A percentile compares a stretch with the other conserved stretches of the same genome.
Evolutionary conservation across 768 basidiomycete genomes (phyloP).

Genomic region (Rubroboletus pulcherrimus): DNA sequence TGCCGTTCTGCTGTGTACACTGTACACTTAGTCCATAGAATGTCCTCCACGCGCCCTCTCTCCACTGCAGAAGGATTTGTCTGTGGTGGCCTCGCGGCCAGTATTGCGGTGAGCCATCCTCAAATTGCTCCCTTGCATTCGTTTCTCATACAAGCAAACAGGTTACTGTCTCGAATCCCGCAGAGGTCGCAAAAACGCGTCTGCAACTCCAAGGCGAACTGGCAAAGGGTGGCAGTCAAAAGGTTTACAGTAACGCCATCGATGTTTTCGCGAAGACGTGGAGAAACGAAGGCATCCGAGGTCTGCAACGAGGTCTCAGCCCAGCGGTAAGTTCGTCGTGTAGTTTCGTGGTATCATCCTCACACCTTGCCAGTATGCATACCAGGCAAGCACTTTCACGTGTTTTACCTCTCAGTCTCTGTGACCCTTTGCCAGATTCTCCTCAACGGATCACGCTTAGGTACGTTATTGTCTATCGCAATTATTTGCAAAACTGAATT

Average conservation of each 20-base stretch:
- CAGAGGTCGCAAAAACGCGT: constrained; percentile 83
- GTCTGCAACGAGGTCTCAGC: constrained; percentile 88
- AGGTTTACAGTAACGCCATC: constrained; percentile 85
- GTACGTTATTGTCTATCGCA: constrained; percentile 35
- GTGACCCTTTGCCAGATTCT: constrained; percentile 56
- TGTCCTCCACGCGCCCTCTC: constrained; percentile 35
- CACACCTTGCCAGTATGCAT: constrained; percentile 62
- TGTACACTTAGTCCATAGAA: constrained; percentile 5
- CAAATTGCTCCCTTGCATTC: background rate
- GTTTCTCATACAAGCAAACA: constrained; percentile 27
- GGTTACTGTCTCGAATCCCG: constrained; percentile 80
- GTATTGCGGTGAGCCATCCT: constrained; percentile 63
- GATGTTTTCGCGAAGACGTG: constrained; percentile 88
- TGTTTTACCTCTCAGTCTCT: background rate
- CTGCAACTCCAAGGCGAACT: constrained; percentile 96
- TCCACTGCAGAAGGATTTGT: constrained; percentile 79
- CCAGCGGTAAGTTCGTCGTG: constrained; percentile 64
- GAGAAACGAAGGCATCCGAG: constrained; percentile 83
- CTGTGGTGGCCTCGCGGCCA: constrained; percentile 89
- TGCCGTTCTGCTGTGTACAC: background rate
- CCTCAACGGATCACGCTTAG: constrained; percentile 87
- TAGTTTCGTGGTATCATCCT: constrained; percentile 1
- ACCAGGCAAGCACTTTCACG: constrained; percentile 60
- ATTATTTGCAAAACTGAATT: constrained; percentile 12
- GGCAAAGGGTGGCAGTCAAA: constrained; percentile 61